A percentile compares a stretch with the other conserved stretches of the same genome.
Evolutionary conservation across 1,284 basidiomycete genomes (phyloP).

Genomic region (Puccinia hordei): DNA sequence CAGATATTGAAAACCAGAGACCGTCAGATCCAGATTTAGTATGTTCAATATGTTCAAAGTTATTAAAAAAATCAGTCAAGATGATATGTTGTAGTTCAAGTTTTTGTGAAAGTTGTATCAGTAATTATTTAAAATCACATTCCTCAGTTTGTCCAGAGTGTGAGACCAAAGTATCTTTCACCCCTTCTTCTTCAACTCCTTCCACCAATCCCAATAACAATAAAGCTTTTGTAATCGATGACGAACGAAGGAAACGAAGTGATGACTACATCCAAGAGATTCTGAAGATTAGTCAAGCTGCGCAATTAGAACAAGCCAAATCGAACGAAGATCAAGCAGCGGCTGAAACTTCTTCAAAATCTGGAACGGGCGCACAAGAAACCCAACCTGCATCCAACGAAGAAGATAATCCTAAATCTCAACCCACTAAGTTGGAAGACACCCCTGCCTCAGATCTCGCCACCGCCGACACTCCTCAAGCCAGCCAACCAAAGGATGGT

Average conservation of each 20-base stretch:
- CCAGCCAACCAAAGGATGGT: conserved; percentile 13
- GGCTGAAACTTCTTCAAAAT: neutral
- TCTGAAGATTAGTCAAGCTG: conserved; percentile 77
- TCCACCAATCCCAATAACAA: conserved; percentile 67
- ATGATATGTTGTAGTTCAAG: conserved; percentile 83
- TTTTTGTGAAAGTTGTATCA: conserved; percentile 95
- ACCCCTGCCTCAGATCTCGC: neutral
- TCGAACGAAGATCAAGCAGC: conserved; percentile 1
- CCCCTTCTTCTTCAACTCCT: neutral
- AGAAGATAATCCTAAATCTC: neutral
- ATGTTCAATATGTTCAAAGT: conserved; percentile 84
- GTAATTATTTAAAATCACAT: conserved; percentile 83
- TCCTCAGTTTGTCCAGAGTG: conserved; percentile 90
- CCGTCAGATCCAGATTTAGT: conserved; percentile 75
- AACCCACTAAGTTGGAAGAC: neutral
- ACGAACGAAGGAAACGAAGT: conserved; percentile 73
- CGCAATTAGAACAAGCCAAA: conserved; percentile 57
- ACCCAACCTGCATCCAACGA: neutral
- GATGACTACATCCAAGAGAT: conserved; percentile 78
- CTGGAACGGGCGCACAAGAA: conserved; percentile 1
- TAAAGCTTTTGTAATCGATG: conserved; percentile 78
- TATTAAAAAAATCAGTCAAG: conserved; percentile 84
- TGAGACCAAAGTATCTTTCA: conserved; percentile 66
- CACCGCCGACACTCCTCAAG: neutral
- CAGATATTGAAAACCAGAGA: conserved; percentile 77